Evolutionary conservation across 164 flowering plant species (phyloP).

Genomic region (Liriodendron chinense): DNA sequence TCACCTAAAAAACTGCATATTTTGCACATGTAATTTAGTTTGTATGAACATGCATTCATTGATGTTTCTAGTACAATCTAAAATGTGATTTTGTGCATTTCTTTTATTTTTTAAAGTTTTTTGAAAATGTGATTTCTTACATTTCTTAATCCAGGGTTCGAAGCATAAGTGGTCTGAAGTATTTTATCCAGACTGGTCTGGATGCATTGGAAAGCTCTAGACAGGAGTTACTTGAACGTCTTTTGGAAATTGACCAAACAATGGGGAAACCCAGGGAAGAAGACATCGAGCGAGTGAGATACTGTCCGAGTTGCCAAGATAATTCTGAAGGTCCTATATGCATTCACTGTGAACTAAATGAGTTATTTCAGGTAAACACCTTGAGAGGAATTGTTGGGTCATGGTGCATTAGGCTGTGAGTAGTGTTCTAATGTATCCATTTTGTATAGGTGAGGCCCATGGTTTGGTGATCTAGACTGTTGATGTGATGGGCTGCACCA

Average conservation of each 20-base stretch:
- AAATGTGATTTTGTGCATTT: neutral
- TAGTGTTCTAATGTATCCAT: neutral
- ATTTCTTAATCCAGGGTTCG: conserved; percentile 50
- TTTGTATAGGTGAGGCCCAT: neutral
- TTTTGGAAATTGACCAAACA: conserved; percentile 71
- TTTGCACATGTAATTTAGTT: neutral
- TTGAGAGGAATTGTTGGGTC: neutral
- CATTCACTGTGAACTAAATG: conserved; percentile 79
- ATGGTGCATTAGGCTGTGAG: neutral
- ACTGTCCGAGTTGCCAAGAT: conserved; percentile 63
- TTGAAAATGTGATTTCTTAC: neutral
- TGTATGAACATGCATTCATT: neutral
- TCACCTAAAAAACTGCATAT: neutral
- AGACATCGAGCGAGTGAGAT: conserved; percentile 71
- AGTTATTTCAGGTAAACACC: conserved; percentile 67
- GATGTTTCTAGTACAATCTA: neutral
- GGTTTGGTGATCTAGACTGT: neutral
- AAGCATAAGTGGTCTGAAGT: conserved; percentile 60
- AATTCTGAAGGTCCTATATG: conserved; percentile 66
- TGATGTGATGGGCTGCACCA: neutral
- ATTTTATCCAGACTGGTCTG: conserved; percentile 66
- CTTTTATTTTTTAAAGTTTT: neutral
- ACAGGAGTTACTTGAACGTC: conserved; percentile 52
- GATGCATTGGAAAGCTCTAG: conserved; percentile 74
- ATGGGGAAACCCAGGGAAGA: conserved; percentile 84